Base-by-base conservation (phyloP, 2,329 filamentous ascomycete genomes). In the Esteya vermicola region DNA sequence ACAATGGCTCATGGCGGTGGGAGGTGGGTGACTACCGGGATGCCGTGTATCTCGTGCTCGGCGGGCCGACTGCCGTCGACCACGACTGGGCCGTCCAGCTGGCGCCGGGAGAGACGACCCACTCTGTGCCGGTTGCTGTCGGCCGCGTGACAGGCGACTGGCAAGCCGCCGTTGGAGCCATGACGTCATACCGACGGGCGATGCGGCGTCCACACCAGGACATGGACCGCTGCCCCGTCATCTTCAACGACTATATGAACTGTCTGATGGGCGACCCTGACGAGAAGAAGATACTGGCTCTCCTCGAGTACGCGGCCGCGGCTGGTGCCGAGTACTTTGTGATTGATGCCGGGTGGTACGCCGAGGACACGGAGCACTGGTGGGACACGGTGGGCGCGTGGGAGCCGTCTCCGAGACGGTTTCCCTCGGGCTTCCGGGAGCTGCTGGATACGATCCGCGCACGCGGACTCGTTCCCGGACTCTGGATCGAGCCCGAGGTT, bases 191-290 rank as follows among this genome's bases (percentile, higher is more conserved):
- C 43, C 44, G 57, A 9, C 51, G 57, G 2, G 42, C 27, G 4
- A 56, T 57, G 9, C 46, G 54, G 5, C 45, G 54, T 4, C 41
- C 42, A 1, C 56, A 60, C 35, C 22, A 21, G 1, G 57, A 60
- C 40, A 52, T 56, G 36, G 40, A 50, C 10, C 34, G 27, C 2
- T 36, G 59, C 0, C 51, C 54, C 0, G 49, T 60, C 26, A 54
- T 60, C 19, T 60, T 59, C 48, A 60, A 60, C 43, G 56, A 60
- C 39, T 59, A 58, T 36, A 60, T 59, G 57, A 60, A 59, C 42
- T 60, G 57, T 30, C 48, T 59, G 4, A 59, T 59, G 56, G 57
- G 57, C 1, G 55, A 60, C 39, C 54, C 53, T 0, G 54, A 56
- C 16, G 58, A 58, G 10, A 40, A 51, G 0, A 54, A 57, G 21